A percentile compares a stretch with the other conserved stretches of the same genome.
These are phyloP conservation scores for Sicyos baderoa DNA, from an alignment of 306 rosid species.

Conservation along the genomic window DNA sequence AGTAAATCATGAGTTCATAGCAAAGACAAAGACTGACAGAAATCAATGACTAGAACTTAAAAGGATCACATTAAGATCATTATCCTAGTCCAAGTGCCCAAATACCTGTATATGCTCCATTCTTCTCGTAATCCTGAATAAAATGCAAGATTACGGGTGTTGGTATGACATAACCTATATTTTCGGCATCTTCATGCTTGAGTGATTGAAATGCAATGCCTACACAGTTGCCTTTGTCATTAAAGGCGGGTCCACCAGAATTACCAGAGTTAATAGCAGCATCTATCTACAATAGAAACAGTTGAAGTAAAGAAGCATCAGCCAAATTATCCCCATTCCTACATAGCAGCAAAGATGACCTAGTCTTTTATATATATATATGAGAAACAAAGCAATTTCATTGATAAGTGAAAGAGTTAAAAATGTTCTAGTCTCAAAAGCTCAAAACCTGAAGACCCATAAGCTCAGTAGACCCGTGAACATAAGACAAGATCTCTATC, in stretches of 20 bases:
- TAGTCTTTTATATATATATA: background rate
- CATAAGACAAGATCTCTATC: conserved; percentile 88
- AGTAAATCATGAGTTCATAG: conserved; percentile 12
- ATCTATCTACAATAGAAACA: conserved; percentile 57
- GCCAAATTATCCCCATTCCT: background rate
- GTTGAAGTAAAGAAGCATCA: conserved; percentile 16
- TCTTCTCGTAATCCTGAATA: conserved; percentile 81
- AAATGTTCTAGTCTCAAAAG: background rate
- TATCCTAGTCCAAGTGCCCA: background rate
- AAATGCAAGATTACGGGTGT: conserved; percentile 93
- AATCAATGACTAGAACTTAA: background rate
- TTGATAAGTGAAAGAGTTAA: no score
- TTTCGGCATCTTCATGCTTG: conserved; percentile 86
- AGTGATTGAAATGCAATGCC: conserved; percentile 99
- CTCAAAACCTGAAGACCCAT: conserved; percentile 81
- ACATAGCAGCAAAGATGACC: background rate
- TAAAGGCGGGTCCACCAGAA: conserved; percentile 98
- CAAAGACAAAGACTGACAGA: background rate
- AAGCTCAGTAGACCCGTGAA: conserved; percentile 91
- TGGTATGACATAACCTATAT: conserved; percentile 92
- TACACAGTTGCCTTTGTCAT: conserved; percentile 80
- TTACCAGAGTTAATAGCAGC: conserved; percentile 97
- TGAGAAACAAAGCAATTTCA: no score
- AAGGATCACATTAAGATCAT: background rate
- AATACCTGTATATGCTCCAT: conserved; percentile 78